phyloP scores from a whole-genome alignment of 2,329 filamentous ascomycete species.

The Fusarium heterosporum region DNA sequence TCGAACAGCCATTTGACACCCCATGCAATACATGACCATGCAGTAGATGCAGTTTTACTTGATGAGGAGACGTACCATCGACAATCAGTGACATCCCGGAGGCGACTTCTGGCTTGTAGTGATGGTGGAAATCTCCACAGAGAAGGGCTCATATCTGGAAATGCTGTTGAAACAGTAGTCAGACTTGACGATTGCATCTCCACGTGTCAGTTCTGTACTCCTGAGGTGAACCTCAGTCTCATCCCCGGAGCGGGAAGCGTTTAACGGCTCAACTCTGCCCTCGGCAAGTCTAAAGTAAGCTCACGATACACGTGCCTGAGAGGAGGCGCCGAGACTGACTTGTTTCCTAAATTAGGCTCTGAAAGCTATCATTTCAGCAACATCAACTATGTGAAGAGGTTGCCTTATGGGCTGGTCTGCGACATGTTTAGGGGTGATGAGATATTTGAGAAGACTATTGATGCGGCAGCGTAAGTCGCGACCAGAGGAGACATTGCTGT shows the following conservation, averaged over 20 bases:
- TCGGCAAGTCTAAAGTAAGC: constrained; percentile 53
- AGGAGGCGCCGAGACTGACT: constrained; percentile 11
- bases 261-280: constrained; percentile 51
- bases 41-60: neutral
- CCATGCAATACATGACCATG: constrained; percentile 54
- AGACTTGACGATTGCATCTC: constrained; percentile 52
- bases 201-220: constrained; percentile 51
- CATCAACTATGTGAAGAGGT: constrained; percentile 43
- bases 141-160: neutral
- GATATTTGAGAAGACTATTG: constrained; percentile 45
- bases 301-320: constrained; percentile 3
- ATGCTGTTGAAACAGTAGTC: constrained; percentile 43
- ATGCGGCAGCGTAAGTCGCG: constrained; percentile 32
- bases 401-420: constrained; percentile 29
- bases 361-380: constrained; percentile 47
- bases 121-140: constrained; percentile 48
- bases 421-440: constrained; percentile 38
- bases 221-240: constrained; percentile 53
- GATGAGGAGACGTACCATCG: neutral
- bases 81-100: constrained; percentile 51
- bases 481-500: constrained; percentile 32
- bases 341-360: constrained; percentile 42
- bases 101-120: constrained; percentile 60
- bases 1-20: constrained; percentile 51
- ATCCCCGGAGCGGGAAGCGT: constrained; percentile 55